Conservation (phyloP, 2,329 filamentous ascomycete genomes). For the Paracorniculantispora psalliotae region DNA sequence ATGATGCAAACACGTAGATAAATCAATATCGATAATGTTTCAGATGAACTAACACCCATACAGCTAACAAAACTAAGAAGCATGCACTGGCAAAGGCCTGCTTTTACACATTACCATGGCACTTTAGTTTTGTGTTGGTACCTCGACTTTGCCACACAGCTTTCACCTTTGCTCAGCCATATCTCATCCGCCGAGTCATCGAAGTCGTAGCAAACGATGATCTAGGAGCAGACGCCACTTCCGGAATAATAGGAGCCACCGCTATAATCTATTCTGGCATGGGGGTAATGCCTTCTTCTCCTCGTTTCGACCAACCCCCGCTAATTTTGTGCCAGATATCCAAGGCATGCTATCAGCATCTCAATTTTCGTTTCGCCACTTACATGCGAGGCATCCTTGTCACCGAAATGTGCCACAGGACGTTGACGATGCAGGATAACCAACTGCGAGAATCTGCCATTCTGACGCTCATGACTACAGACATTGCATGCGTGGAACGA, state of each 20-base stretch:
- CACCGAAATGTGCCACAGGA: not conserved
- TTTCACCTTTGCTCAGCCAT: slow-evolving; percentile 35
- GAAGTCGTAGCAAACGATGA: slow-evolving; percentile 20
- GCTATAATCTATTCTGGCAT: slow-evolving; percentile 36
- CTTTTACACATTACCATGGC: slow-evolving; percentile 10
- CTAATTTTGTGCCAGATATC: not conserved
- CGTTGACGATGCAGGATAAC: not conserved
- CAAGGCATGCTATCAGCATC: not conserved
- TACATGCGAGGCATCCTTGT: not conserved
- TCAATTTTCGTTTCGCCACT: not conserved
- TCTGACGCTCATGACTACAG: slow-evolving; percentile 41
- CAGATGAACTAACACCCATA: not conserved
- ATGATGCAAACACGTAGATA: too few species aligned
- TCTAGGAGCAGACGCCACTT: slow-evolving; percentile 19
- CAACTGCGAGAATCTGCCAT: slow-evolving; percentile 29
- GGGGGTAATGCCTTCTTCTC: slow-evolving; percentile 29
- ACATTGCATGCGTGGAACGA: slow-evolving; percentile 32
- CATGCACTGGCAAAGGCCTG: slow-evolving; percentile 14
- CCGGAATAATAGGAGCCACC: slow-evolving; percentile 34
- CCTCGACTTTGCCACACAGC: slow-evolving; percentile 25
- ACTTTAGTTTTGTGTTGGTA: slow-evolving; percentile 19
- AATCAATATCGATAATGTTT: too few species aligned
- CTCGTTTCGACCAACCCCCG: not conserved
- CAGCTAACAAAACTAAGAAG: not conserved
- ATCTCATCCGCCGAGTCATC: slow-evolving; percentile 30